A percentile compares a stretch with the other conserved stretches of the same genome.
Conservation (phyloP, 257 asterid genomes). For the Solanum lycopersicoides region DNA sequence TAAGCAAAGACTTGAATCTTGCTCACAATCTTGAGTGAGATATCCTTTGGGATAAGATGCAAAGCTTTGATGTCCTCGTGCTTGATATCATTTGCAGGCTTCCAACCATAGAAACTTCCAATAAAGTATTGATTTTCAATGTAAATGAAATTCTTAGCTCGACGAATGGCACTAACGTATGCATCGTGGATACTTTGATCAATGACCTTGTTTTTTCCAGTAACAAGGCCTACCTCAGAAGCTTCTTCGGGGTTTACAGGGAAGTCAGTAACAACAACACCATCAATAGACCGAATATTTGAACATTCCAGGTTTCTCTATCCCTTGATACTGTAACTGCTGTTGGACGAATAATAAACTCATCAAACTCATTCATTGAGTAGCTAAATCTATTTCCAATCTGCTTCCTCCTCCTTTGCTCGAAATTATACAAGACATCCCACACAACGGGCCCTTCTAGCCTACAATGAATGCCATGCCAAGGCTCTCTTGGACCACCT, state of each 20-base stretch:
- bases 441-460: too few species aligned
- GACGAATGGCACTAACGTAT: constrained; percentile 67
- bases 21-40: constrained; percentile 64
- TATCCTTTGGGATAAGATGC: constrained; percentile 69
- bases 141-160: constrained; percentile 73
- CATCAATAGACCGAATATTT: constrained; percentile 84
- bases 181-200: constrained; percentile 86
- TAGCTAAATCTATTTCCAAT: not conserved
- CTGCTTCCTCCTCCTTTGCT: too few species aligned
- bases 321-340: constrained; percentile 25
- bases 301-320: constrained; percentile 67
- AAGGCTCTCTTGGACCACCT: too few species aligned
- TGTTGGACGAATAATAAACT: constrained; percentile 25
- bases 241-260: constrained; percentile 44
- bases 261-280: constrained; percentile 53
- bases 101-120: constrained; percentile 87
- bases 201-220: constrained; percentile 54
- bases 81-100: constrained; percentile 6
- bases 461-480: too few species aligned
- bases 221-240: constrained; percentile 38
- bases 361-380: constrained; percentile 31
- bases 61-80: constrained; percentile 16
- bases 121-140: constrained; percentile 83
- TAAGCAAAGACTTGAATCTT: constrained; percentile 27
- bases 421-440: too few species aligned